phyloP scores from a whole-genome alignment of 1,139 yeast genomes.

The Kazachstania sp. region DNA sequence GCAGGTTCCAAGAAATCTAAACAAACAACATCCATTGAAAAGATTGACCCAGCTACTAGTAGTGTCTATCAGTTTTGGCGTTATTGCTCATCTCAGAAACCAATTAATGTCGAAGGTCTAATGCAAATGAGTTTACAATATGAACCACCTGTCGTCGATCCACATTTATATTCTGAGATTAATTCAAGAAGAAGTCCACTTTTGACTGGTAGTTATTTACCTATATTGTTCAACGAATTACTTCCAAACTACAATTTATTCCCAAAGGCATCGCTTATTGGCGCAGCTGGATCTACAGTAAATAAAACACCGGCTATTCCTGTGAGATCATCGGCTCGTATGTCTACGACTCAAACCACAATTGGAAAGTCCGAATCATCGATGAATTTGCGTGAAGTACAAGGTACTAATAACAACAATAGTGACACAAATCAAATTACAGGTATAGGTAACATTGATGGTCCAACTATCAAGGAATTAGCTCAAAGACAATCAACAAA shows the following conservation, averaged over 20 bases:
- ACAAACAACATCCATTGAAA: background rate
- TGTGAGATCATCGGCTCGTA: conserved; percentile 18
- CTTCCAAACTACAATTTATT: conserved; percentile 48
- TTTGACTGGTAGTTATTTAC: conserved; percentile 49
- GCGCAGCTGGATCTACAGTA: conserved; percentile 36
- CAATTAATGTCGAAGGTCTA: conserved; percentile 19
- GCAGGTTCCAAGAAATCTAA: background rate
- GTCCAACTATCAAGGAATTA: conserved; percentile 24
- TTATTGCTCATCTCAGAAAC: conserved; percentile 22
- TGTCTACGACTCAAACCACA: conserved; percentile 11
- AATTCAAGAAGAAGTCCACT: conserved; percentile 31
- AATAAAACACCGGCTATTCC: conserved; percentile 15
- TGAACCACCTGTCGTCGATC: conserved; percentile 26
- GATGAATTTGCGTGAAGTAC: background rate
- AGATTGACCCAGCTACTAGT: conserved; percentile 8
- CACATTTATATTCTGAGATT: conserved; percentile 17
- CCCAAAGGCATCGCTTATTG: conserved; percentile 42
- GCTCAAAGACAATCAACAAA: conserved; percentile 34
- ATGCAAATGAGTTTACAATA: conserved; percentile 25
- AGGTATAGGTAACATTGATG: conserved; percentile 33
- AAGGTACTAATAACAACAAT: background rate
- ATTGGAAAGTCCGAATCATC: conserved; percentile 1
- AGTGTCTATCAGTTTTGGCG: conserved; percentile 25
- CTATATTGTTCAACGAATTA: conserved; percentile 50
- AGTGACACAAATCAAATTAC: conserved; percentile 30